Evolutionary conservation across 768 basidiomycete species (phyloP), one percentile per base, ranked within the genome.

Genomic region (Scleroderma citrinum): DNA sequence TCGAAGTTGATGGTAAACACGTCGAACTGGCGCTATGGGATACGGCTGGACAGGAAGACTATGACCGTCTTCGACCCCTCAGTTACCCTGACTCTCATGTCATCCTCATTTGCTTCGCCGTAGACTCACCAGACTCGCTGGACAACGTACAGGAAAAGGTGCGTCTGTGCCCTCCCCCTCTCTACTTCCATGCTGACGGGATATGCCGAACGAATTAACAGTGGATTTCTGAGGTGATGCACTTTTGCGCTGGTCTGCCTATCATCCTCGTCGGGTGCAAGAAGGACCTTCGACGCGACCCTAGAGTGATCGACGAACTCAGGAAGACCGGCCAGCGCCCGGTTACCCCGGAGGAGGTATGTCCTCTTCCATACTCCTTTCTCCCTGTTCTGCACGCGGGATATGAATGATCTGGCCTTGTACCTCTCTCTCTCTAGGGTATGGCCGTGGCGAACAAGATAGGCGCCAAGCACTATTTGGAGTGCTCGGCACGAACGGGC

Each of bases 111-210:
- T 97, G 95, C 70, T 99, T 96, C 69, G 93, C 96, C 37, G 84
- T 98, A 58, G 96, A 99, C 76, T 92, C 89, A 46, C 94, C 94
- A 30, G 94, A 97, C 69, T 97, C 94, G 43, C 77, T 99, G 56
- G 96, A 96, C 73, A 99, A 99, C 82, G 96, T 99, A 26, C 93
- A 97, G 77, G 96, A 99, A 77, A 98, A 98, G 89, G 96, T 89
- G 36, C 51, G 82, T n/a, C 23, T 40, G 7, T 8, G 50, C 41
- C 36, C 23, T 47, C 21, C 49, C 47, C 50, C 32, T 26, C 42
- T 53, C 11, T 21, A 13, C 21, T 34, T 42, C 39, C 43, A 20
- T 48, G 10, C 42, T 57, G 30, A 58, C 40, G 36, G 36, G 37
- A 46, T 41, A 16, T 40, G 49, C 41, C 35, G 40, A 29, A 53